Evolutionary conservation across 352 stramenopile genomes (phyloP).

Genomic region (Globisporangium cederbergense): DNA sequence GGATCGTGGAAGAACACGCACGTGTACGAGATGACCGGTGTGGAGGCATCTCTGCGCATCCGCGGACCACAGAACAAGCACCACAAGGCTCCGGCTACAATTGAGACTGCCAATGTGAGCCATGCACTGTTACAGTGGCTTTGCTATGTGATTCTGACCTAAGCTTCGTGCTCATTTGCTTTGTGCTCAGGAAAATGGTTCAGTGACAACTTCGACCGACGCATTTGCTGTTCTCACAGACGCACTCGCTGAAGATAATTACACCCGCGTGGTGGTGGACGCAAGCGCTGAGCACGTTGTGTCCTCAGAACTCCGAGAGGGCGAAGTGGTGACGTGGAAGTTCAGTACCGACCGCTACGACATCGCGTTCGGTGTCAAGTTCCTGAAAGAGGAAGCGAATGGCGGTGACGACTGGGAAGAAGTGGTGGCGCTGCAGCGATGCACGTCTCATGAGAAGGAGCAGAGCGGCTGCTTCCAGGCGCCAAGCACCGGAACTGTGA

Average conservation of each 20-base stretch:
- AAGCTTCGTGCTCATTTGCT: not conserved
- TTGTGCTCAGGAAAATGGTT: slow-evolving; percentile 6
- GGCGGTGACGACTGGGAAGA: slow-evolving; percentile 28
- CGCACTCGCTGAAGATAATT: slow-evolving; percentile 16
- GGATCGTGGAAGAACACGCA: slow-evolving; percentile 46
- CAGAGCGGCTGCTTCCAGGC: slow-evolving; percentile 38
- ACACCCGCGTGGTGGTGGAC: slow-evolving; percentile 34
- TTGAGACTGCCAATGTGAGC: not conserved
- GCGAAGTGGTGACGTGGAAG: slow-evolving; percentile 46
- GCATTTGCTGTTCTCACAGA: slow-evolving; percentile 34
- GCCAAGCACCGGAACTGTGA: slow-evolving; percentile 30
- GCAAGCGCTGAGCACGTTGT: slow-evolving; percentile 43
- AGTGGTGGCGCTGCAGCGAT: slow-evolving; percentile 33
- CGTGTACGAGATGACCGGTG: slow-evolving; percentile 50
- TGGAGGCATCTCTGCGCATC: slow-evolving; percentile 37
- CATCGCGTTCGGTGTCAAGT: slow-evolving; percentile 49
- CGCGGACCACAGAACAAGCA: slow-evolving; percentile 46
- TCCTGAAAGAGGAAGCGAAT: slow-evolving; percentile 36
- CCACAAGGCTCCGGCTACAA: slow-evolving; percentile 22
- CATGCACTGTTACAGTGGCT: not conserved
- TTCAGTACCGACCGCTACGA: slow-evolving; percentile 49
- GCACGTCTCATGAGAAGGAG: slow-evolving; percentile 27
- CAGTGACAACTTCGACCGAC: slow-evolving; percentile 19
- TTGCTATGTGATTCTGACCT: not conserved
- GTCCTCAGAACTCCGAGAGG: slow-evolving; percentile 38